Evolutionary conservation across 768 basidiomycete genomes (phyloP).

Genomic region (Amanita jacksonii): DNA sequence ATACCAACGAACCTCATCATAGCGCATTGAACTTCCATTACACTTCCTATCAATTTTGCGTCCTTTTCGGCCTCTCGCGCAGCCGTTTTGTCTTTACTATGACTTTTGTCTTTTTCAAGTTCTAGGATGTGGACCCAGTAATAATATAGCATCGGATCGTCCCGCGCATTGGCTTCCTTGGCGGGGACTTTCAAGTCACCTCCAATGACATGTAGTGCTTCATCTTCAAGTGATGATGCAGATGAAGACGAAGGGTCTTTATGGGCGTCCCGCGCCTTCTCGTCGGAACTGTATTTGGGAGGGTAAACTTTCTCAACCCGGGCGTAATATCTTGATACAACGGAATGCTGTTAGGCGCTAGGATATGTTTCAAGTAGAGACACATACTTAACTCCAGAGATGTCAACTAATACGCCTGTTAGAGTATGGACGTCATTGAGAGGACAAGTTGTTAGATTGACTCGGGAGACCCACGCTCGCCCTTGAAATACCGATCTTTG

Average conservation of each 20-base stretch:
- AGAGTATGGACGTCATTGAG: slow-evolving; percentile 11
- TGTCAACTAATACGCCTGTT: slow-evolving; percentile 80
- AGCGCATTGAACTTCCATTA: slow-evolving; percentile 75
- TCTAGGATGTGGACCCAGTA: slow-evolving; percentile 87
- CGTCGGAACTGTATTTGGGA: slow-evolving; percentile 41
- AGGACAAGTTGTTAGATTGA: slow-evolving; percentile 7
- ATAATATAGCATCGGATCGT: slow-evolving; percentile 75
- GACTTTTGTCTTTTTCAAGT: slow-evolving; percentile 58
- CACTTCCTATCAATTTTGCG: slow-evolving; percentile 60
- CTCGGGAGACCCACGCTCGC: slow-evolving; percentile 70
- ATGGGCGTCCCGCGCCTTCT: slow-evolving; percentile 39
- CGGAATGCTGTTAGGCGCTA: slow-evolving; percentile 13
- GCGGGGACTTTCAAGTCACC: slow-evolving; percentile 69
- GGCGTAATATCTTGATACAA: slow-evolving; percentile 59
- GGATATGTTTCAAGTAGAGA: not conserved
- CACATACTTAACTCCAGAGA: slow-evolving; percentile 75
- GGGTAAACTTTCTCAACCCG: slow-evolving; percentile 72
- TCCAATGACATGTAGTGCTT: slow-evolving; percentile 58
- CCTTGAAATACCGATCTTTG: slow-evolving; percentile 89
- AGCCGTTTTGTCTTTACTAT: slow-evolving; percentile 46
- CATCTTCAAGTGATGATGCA: slow-evolving; percentile 30
- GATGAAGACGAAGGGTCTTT: slow-evolving; percentile 38
- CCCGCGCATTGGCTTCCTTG: slow-evolving; percentile 59
- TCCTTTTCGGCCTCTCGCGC: slow-evolving; percentile 46
- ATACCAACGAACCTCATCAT: slow-evolving; percentile 58